Evolutionary conservation across 192 early-diverging fungal species (phyloP), one percentile per base, ranked within the genome.

Genomic region (Gonapodya sp.): DNA sequence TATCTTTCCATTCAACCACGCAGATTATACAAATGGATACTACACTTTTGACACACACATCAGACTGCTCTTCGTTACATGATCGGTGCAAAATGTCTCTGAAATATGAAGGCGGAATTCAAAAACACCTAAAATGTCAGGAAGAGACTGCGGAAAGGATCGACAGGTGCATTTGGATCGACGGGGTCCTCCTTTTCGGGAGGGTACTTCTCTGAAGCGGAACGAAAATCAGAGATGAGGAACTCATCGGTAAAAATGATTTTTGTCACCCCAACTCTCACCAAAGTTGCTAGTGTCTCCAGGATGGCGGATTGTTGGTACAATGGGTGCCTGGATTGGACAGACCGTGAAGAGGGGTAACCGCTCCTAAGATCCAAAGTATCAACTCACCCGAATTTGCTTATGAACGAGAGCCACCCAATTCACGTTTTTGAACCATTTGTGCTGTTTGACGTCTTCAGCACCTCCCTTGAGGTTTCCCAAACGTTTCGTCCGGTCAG

Each of bases 211-310:
- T 64, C 46, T 64, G 46, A 16, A 16, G 46, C 8, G 24, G 46
- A 24, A 64, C 8, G 8, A 64, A 24, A 64, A n/a, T n/a, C n/a
- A n/a, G n/a, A n/a, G 24, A 64, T 64, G 8, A 64, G 46, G 24
- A 64, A 8, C 46, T 24, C 46, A 24, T 8, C 46, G 8, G 46
- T 24, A 8, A 64, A 64, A 64, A n/a, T n/a, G n/a, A n/a, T n/a
- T 64, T 8, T 64, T 64, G 46, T 24, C 8, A 64, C 46, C 8
- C 8, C 46, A 24, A 8, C 8, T 64, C 46, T 24, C 24, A 64
- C 46, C 97, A 91, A 99, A 99, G 86, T 99, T 97, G 82, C 95
- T 89, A 1, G 97, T 96, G 85, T 99, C 97, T 36, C 96, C 96
- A 18, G 96, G 93, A 81, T 94, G 93, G 34, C 91, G 88, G 84